phyloP scores from a whole-genome alignment of 75 land plant species.

The Pinus taeda region DNA sequence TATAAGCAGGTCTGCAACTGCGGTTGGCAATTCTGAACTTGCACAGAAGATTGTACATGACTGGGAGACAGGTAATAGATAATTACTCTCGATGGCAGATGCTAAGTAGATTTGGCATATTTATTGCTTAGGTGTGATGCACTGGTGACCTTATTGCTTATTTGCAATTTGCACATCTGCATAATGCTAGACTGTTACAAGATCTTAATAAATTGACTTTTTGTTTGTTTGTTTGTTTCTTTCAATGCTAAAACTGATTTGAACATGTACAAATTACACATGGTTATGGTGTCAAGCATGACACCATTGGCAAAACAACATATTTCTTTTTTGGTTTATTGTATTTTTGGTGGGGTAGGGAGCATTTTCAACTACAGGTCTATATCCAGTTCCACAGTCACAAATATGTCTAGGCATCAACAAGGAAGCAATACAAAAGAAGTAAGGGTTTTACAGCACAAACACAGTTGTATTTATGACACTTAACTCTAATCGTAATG shows the following conservation, averaged over 20 bases:
- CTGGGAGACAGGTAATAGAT: constrained; percentile 72
- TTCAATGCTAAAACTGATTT: too few relatives aligned
- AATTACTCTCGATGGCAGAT: not conserved
- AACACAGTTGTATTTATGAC: too few relatives aligned
- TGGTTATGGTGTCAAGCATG: not conserved
- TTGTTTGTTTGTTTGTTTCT: not conserved
- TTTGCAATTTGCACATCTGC: not conserved
- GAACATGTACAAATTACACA: not conserved
- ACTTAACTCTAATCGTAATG: too few relatives aligned
- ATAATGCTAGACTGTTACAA: not conserved
- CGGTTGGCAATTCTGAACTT: constrained; percentile 52
- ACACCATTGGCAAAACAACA: not conserved
- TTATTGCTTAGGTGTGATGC: not conserved
- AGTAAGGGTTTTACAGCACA: too few relatives aligned
- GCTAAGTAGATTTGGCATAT: not conserved
- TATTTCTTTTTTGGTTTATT: not conserved
- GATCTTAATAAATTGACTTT: not conserved
- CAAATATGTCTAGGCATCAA: too few relatives aligned
- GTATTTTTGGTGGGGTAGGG: not conserved
- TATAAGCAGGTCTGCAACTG: constrained; percentile 5
- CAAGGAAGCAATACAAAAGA: too few relatives aligned
- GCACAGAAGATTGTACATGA: constrained; percentile 53
- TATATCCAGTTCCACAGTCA: too few relatives aligned
- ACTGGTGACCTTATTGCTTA: not conserved
- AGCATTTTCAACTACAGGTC: too few relatives aligned